Evolutionary conservation across 164 flowering plant genomes (phyloP), one percentile per base, ranked within the genome.

Genomic region (Liquidambar formosana): DNA sequence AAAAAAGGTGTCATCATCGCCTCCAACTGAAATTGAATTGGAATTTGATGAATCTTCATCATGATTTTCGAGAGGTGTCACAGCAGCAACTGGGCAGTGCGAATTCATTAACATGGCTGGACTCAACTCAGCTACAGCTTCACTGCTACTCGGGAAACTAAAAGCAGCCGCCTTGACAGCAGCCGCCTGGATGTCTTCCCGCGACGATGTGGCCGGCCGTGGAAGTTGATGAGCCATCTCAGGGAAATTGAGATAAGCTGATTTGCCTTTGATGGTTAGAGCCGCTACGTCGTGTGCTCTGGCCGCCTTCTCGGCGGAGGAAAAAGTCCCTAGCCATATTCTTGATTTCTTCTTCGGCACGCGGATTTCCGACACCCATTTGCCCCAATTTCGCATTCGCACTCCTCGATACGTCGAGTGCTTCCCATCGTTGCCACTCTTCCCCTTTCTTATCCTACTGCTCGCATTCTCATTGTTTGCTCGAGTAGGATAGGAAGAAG

Each of bases 271-370:
- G 57, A 87, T 81, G 10, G 91, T 57, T 0, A 82, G 71, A 12
- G 91, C 87, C 0, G 91, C 91, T 0, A 80, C 91, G 38, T 87
- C 91, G 46, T 87, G 91, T 1, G 91, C 91, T 62, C 91, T 81
- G 25, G 91, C 91, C 1, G 91, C 91, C 91, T 85, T 87, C 64
- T 87, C 91, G 0, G 91, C 66, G 0, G 89, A 85, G 1, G 83
- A 73, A 47, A 76, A 87, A 12, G 91, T 87, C 12, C 91, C 91
- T 0, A 87, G 80, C 91, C 91, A 87, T 23, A 87, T 87, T 63
- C 90, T 77, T 2, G 90, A 86, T 21, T 86, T 86, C 84, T 86
- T 86, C 65, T 77, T 77, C 1, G 90, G 90, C 59, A 84, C 86
- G 21, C 90, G 75, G 61, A 86, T 86, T 67, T 86, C 90, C 0